phyloP scores from a whole-genome alignment of 345 rosid species.

The Ceriops zippeliana region DNA sequence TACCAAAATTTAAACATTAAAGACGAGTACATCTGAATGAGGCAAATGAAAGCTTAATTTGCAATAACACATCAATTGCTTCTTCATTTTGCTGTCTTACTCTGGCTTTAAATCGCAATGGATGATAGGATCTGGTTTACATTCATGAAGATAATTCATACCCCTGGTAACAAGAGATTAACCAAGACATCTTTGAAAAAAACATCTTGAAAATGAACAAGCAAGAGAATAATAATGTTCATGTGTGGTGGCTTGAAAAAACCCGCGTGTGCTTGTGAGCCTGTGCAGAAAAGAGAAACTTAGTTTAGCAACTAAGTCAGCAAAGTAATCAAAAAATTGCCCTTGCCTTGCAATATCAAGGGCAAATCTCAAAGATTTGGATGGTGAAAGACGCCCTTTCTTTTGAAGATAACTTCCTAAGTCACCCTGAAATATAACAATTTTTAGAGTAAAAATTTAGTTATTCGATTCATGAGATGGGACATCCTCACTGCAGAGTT shows the following conservation, averaged over 20 bases:
- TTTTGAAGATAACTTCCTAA: constrained; percentile 68
- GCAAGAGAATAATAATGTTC: background rate
- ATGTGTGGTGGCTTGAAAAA: background rate
- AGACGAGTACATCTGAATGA: constrained; percentile 36
- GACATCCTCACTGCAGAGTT: background rate
- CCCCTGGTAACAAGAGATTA: constrained; percentile 56
- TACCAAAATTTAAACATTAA: constrained; percentile 79
- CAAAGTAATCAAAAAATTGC: constrained; percentile 7
- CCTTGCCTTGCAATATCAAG: constrained; percentile 86
- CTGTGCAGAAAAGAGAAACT: background rate
- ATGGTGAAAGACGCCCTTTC: constrained; percentile 83
- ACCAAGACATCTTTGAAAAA: constrained; percentile 5
- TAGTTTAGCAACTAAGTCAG: constrained; percentile 8
- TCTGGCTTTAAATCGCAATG: constrained; percentile 89
- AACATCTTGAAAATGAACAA: background rate
- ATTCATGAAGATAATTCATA: constrained; percentile 56
- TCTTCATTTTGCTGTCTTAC: constrained; percentile 71
- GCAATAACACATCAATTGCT: constrained; percentile 27
- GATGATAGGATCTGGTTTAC: constrained; percentile 82
- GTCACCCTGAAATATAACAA: constrained; percentile 67
- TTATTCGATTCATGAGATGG: background rate
- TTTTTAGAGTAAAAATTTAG: background rate
- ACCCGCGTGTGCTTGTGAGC: background rate
- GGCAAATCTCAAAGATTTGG: constrained; percentile 78
- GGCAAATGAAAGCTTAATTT: constrained; percentile 13